Percentiles rank a stretch among this genome's conserved stretches.
Evolutionary conservation across 148 eudicot genomes (phyloP).

Genomic region (Rhododendron molle): DNA sequence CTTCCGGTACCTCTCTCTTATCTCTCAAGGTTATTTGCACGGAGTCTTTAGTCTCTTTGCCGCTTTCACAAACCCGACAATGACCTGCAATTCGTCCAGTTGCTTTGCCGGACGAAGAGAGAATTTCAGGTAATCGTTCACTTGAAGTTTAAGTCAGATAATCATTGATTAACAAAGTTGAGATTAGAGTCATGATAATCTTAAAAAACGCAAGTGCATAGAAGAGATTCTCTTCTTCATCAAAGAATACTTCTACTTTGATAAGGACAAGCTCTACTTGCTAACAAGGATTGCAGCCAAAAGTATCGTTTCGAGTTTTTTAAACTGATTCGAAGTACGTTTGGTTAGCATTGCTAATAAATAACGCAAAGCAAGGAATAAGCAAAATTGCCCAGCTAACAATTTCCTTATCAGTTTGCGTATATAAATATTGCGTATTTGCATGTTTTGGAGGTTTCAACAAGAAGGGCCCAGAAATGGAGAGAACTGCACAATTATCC

Average conservation of each 20-base stretch:
- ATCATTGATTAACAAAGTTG: neutral
- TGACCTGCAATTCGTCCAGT: conserved; percentile 72
- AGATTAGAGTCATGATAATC: neutral
- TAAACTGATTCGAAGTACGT: neutral
- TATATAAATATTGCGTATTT: neutral
- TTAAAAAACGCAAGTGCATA: neutral
- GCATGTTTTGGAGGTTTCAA: neutral
- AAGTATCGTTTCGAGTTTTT: neutral
- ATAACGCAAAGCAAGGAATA: neutral
- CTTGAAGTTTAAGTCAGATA: neutral
- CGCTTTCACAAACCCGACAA: conserved; percentile 55
- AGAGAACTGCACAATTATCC: neutral
- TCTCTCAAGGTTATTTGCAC: conserved; percentile 38
- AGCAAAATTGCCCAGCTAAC: neutral
- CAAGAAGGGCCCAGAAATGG: neutral
- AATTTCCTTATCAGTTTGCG: neutral
- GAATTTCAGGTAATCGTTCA: neutral
- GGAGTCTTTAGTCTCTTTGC: conserved; percentile 65
- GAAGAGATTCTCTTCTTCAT: neutral
- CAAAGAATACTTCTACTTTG: neutral
- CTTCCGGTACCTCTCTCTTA: neutral
- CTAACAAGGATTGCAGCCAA: neutral
- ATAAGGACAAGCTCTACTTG: neutral
- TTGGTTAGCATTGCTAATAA: neutral
- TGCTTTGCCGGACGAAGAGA: conserved; percentile 31